Evolutionary conservation across 805 yeast genomes (phyloP), one percentile per base, ranked within the genome.

Genomic region (Saturnispora diversa): DNA sequence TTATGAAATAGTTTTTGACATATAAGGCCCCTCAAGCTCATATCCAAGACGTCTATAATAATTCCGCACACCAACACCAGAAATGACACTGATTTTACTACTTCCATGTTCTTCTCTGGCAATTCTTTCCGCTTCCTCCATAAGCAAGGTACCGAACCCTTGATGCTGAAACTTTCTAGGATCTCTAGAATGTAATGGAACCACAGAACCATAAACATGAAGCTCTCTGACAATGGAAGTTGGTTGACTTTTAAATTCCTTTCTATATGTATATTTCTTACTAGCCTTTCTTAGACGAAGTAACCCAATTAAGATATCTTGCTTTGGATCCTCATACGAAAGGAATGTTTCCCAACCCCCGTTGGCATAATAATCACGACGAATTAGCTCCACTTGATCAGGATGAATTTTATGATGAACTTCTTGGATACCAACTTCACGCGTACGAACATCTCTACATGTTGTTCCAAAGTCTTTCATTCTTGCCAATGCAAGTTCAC

Each of bases 341-440:
- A 92, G 65, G 60, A 92, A 92, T 0, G 98, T 92, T 65, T 92
- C 97, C 97, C 97, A 92, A 16, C 97, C 97, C 19, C 95, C 97
- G 56, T 92, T 92, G 31, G 98, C 98, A 50, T 83, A 82, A 63
- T 92, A 92, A 59, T 92, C 98, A 58, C 98, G 76, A 59, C 98
- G 75, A 40, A 92, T 84, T 41, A 92, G 67, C 62, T 92, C 98
- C 13, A 92, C 95, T 62, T 92, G 97, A 57, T 92, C 97, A 0
- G 98, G 98, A 34, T 83, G 83, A 19, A 92, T 94, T 59, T 87
- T 87, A 59, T 88, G 95, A 60, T 92, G 98, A 3, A 92, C 97
- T 57, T 92, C 98, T 62, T 92, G 97, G 43, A 92, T 92, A 46
- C 98, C 98, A 22, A 92, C 98, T 65, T 92, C 98, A 63, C 98